Conservation (phyloP, 441 rosid species). For the Viola pubescens region DNA sequence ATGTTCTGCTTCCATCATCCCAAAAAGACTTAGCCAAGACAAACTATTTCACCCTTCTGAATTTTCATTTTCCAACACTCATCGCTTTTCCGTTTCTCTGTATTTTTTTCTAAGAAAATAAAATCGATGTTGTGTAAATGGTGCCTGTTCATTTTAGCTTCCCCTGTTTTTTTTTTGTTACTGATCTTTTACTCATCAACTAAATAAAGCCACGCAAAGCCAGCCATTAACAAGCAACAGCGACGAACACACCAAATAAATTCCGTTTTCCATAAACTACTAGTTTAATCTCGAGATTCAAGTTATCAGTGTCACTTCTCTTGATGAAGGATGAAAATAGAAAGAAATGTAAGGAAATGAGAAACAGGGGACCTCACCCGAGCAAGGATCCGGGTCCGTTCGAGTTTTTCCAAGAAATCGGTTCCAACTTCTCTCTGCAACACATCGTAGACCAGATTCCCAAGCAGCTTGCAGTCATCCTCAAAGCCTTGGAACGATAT, state of each 20-base stretch:
- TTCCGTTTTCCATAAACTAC: not conserved
- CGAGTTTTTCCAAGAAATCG: constrained; percentile 65
- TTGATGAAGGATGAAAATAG: not conserved
- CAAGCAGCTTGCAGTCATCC: constrained; percentile 85
- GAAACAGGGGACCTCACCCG: constrained; percentile 36
- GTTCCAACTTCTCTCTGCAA: constrained; percentile 77
- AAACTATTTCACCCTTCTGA: no score
- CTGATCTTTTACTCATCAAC: constrained; percentile 14
- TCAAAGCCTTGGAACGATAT: constrained; percentile 93
- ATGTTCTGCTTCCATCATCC: no score
- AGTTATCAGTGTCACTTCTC: constrained; percentile 8
- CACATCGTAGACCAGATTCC: constrained; percentile 78
- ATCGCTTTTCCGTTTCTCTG: no score
- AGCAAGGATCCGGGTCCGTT: constrained; percentile 69
- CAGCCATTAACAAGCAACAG: not conserved
- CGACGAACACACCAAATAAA: not conserved
- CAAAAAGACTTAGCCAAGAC: no score
- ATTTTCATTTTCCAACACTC: no score
- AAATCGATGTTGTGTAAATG: not conserved
- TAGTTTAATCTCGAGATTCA: not conserved
- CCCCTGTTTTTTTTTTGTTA: not conserved
- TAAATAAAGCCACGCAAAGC: constrained; percentile 18
- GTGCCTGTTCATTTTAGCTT: not conserved
- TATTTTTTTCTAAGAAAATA: no score
- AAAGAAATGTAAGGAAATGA: not conserved